A percentile compares a stretch with the other conserved stretches of the same genome.
Evolutionary conservation across 257 asterid genomes (phyloP).

Genomic region (Salvia splendens): DNA sequence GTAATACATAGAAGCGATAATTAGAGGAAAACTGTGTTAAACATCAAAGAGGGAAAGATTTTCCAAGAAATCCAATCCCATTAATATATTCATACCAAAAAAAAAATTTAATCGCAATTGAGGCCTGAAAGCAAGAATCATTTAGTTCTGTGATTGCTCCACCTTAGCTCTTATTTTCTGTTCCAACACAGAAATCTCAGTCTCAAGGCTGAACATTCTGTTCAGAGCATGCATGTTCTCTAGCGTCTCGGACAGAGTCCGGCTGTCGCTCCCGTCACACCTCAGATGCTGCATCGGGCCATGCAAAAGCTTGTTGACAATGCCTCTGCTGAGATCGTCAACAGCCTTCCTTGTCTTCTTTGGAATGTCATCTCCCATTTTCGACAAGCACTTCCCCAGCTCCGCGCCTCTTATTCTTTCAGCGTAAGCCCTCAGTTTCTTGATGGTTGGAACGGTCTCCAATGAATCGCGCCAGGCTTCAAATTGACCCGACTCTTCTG

Average conservation of each 20-base stretch:
- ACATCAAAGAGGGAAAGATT: conserved; percentile 41
- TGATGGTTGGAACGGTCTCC: conserved; percentile 92
- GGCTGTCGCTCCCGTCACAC: conserved; percentile 92
- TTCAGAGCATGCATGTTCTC: conserved; percentile 96
- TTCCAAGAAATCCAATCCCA: conserved; percentile 31
- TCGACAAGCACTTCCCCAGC: conserved; percentile 85
- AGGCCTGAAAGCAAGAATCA: conserved; percentile 25
- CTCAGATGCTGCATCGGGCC: conserved; percentile 99
- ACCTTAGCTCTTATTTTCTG: conserved; percentile 89
- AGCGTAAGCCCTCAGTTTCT: conserved; percentile 88
- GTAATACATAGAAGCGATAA: conserved; percentile 7
- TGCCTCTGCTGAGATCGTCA: conserved; percentile 87
- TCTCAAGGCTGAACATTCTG: conserved; percentile 83
- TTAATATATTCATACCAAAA: conserved; percentile 36
- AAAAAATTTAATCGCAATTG: conserved; percentile 37
- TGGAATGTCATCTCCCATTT: conserved; percentile 89
- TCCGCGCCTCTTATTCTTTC: conserved; percentile 84
- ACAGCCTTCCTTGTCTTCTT: conserved; percentile 79
- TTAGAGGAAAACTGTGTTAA: conserved; percentile 27
- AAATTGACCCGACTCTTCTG: conserved; percentile 80
- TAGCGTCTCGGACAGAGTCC: conserved; percentile 85
- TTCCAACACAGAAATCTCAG: conserved; percentile 80
- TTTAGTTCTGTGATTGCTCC: conserved; percentile 69
- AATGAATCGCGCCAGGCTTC: conserved; percentile 95
- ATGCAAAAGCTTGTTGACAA: conserved; percentile 87